These are phyloP conservation scores for Biscogniauxia sp. DNA, from an alignment of 2,329 filamentous ascomycete genomes.

Conservation along the genomic window DNA sequence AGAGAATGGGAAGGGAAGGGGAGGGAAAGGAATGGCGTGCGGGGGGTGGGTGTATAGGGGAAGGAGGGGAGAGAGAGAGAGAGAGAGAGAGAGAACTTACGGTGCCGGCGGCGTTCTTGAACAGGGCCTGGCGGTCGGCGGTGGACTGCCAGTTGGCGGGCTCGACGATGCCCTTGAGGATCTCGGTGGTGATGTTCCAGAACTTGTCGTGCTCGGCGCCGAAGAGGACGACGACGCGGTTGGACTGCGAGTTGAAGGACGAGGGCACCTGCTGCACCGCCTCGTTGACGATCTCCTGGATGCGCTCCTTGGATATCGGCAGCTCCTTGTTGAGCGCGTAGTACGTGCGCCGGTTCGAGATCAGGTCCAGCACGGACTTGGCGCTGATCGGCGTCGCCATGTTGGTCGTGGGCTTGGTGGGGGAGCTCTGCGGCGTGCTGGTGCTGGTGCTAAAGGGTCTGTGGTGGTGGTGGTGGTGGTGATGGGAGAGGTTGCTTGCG, in stretches of 20 bases:
- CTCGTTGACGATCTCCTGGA: slow-evolving; percentile 64
- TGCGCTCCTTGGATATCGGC: slow-evolving; percentile 53
- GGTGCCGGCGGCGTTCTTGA: slow-evolving; percentile 73
- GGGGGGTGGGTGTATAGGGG: too few relatives aligned
- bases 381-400: slow-evolving; percentile 44
- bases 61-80: background rate
- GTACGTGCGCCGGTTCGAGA: slow-evolving; percentile 66
- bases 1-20: too few relatives aligned
- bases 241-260: slow-evolving; percentile 86
- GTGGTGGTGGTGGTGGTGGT: background rate
- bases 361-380: slow-evolving; percentile 58
- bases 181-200: slow-evolving; percentile 70
- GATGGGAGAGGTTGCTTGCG: slow-evolving; percentile 1
- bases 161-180: slow-evolving; percentile 65
- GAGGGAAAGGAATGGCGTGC: too few relatives aligned
- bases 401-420: slow-evolving; percentile 22
- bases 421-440: too few relatives aligned
- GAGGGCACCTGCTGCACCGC: slow-evolving; percentile 69
- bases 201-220: slow-evolving; percentile 82
- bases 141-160: slow-evolving; percentile 56
- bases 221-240: slow-evolving; percentile 74
- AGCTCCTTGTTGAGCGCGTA: slow-evolving; percentile 67
- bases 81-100: slow-evolving; percentile 45
- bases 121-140: slow-evolving; percentile 43
- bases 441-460: slow-evolving; percentile 28